Conservation (phyloP, 1,284 basidiomycete genomes). For the Gymnopus androsaceus region DNA sequence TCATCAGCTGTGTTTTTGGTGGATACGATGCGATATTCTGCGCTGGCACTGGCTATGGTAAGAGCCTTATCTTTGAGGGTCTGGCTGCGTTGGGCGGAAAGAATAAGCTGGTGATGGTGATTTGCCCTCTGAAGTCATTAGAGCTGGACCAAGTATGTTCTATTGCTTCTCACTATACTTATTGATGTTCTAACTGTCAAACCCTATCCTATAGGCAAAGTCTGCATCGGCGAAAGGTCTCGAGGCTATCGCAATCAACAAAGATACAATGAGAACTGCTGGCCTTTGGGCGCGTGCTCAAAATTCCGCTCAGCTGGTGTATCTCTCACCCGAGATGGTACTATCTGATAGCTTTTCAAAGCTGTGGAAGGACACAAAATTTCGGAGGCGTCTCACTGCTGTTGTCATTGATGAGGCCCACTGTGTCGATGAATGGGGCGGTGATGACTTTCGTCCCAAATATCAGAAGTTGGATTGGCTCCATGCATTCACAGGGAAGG, state of each 20-base stretch:
- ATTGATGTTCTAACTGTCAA: neutral
- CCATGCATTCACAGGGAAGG: neutral
- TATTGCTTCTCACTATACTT: neutral
- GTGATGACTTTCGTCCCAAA: neutral
- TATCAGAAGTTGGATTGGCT: neutral
- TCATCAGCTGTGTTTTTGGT: too few species aligned
- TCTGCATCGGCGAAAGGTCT: neutral
- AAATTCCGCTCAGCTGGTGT: neutral
- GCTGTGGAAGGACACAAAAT: neutral
- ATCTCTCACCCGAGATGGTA: too few species aligned
- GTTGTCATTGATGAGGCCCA: slow-evolving; percentile 5
- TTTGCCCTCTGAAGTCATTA: slow-evolving; percentile 1
- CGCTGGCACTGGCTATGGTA: too few species aligned
- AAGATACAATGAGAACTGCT: neutral
- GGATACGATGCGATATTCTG: too few species aligned
- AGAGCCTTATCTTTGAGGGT: slow-evolving; percentile 5
- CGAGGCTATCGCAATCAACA: neutral
- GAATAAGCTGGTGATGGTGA: neutral
- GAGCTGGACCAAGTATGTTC: slow-evolving; percentile 1
- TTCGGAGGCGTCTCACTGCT: neutral
- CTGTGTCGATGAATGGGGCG: too few species aligned
- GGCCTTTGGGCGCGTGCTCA: neutral
- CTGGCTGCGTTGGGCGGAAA: neutral
- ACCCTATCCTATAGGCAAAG: neutral
- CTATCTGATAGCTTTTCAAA: neutral